phyloP scores from a whole-genome alignment of 2,329 filamentous ascomycete species.

The Trichoderma lentiforme region DNA sequence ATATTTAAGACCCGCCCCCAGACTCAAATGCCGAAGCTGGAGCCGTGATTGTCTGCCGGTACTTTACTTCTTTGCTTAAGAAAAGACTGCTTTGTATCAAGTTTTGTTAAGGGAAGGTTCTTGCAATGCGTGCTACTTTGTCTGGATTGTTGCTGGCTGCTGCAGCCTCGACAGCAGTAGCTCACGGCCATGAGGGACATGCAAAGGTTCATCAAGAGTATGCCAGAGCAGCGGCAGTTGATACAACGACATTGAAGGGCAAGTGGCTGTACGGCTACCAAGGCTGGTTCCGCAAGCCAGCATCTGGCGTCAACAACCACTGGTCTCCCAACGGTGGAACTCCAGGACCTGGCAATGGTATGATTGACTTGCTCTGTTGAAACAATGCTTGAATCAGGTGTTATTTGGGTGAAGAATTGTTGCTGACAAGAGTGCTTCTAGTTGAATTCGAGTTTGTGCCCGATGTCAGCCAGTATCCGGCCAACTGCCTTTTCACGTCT shows the following conservation, averaged over 20 bases:
- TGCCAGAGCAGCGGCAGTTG: neutral
- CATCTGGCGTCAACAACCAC: conserved; percentile 5
- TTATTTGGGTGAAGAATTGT: neutral
- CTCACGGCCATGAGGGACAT: neutral
- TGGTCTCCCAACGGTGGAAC: conserved; percentile 14
- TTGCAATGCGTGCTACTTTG: neutral
- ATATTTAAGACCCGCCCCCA: neutral
- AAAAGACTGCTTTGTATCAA: neutral
- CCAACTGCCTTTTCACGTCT: neutral
- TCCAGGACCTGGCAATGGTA: conserved; percentile 10
- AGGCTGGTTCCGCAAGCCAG: conserved; percentile 14
- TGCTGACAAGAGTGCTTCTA: neutral
- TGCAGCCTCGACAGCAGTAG: neutral
- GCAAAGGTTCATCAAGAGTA: neutral
- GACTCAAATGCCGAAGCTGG: neutral
- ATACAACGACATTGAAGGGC: neutral
- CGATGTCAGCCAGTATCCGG: conserved; percentile 14
- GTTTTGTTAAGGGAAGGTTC: neutral
- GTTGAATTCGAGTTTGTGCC: conserved; percentile 14
- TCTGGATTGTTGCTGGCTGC: neutral
- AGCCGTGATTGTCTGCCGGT: neutral
- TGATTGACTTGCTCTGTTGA: neutral
- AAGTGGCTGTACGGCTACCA: conserved; percentile 18
- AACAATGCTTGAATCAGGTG: neutral
- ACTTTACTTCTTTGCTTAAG: neutral